These are phyloP conservation scores for Myrica gale DNA, from an alignment of 306 rosid genomes.

Conservation along the genomic window DNA sequence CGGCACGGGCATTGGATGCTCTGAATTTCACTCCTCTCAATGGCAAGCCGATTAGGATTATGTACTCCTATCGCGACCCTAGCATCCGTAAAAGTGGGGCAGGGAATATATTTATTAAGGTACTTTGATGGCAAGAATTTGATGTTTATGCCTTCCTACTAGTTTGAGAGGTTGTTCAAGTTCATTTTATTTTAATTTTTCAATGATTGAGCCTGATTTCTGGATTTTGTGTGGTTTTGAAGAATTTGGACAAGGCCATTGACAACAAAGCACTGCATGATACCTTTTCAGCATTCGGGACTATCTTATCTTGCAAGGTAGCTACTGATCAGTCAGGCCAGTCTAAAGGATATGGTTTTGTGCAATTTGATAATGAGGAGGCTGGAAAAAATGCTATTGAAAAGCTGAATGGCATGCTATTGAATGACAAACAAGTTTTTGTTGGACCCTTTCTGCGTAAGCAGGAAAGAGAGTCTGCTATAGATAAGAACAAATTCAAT, in stretches of 20 bases:
- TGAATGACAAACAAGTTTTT: conserved; percentile 63
- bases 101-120: conserved; percentile 68
- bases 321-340: conserved; percentile 39
- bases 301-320: conserved; percentile 62
- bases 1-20: conserved; percentile 40
- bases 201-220: conserved; percentile 12
- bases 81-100: conserved; percentile 66
- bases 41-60: conserved; percentile 51
- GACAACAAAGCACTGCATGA: conserved; percentile 73
- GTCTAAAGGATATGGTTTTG: conserved; percentile 63
- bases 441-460: conserved; percentile 65
- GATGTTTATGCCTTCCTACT: background rate
- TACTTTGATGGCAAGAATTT: conserved; percentile 6
- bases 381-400: conserved; percentile 67
- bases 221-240: conserved; percentile 28
- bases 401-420: conserved; percentile 67
- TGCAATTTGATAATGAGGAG: conserved; percentile 58
- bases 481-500: conserved; percentile 44
- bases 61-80: conserved; percentile 75
- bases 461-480: conserved; percentile 57
- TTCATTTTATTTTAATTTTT: conserved; percentile 2
- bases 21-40: conserved; percentile 68
- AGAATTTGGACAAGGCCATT: conserved; percentile 77
- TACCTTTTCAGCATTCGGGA: conserved; percentile 63
- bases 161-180: background rate